Percentiles rank a stretch among this genome's conserved stretches.
phyloP scores from a whole-genome alignment of 176 grass and related monocot genomes.

The Juncus effusus region DNA sequence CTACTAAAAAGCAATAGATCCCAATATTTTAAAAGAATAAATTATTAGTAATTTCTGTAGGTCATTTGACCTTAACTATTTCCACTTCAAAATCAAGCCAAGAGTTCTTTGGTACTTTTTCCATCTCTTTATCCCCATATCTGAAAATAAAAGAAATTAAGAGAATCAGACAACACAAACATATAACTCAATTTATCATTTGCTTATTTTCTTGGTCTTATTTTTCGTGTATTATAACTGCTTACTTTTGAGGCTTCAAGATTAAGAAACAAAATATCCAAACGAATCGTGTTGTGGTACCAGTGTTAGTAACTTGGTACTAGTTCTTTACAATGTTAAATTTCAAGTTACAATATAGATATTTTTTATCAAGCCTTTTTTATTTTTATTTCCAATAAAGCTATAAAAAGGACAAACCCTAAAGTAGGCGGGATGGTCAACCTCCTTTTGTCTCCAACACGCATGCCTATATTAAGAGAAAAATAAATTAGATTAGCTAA shows the following conservation, averaged over 20 bases:
- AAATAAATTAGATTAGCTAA: not conserved
- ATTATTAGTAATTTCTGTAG: not conserved
- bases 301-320: too few species aligned
- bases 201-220: not conserved
- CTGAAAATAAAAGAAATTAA: conserved; percentile 30
- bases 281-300: not conserved
- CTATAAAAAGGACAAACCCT: conserved; percentile 44
- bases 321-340: too few species aligned
- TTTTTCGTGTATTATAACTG: not conserved
- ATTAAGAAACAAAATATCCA: not conserved
- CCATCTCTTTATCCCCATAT: conserved; percentile 43
- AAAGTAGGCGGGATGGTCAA: conserved; percentile 70
- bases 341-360: too few species aligned
- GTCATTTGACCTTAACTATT: conserved; percentile 55
- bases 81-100: conserved; percentile 88
- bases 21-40: too few species aligned
- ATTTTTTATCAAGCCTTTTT: too few species aligned
- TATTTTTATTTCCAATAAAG: not conserved
- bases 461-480: conserved; percentile 55
- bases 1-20: too few species aligned
- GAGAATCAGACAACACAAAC: conserved; percentile 1
- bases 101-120: conserved; percentile 75
- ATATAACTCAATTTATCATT: not conserved
- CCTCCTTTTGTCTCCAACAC: conserved; percentile 91
- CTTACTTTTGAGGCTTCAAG: not conserved